phyloP scores from a whole-genome alignment of 495 filamentous ascomycete species.

The Physcia stellaris region DNA sequence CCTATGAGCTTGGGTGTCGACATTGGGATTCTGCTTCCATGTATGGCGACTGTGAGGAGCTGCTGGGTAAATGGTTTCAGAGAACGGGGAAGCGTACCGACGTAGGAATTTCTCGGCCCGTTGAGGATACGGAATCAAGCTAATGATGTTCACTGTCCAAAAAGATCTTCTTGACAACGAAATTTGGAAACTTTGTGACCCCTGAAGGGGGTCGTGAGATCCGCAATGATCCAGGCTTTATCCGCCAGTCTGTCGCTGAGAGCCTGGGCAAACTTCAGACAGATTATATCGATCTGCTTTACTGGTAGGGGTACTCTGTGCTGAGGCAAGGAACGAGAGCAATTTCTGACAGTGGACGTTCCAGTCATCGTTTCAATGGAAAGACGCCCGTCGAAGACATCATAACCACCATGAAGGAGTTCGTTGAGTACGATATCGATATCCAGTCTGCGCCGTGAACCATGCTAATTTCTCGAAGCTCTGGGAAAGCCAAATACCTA shows the following conservation, averaged over 20 bases:
- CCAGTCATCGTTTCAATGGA: constrained; percentile 21
- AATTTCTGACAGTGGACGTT: too few relatives aligned
- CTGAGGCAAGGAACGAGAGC: too few relatives aligned
- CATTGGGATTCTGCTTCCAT: constrained; percentile 26
- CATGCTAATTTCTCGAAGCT: too few relatives aligned
- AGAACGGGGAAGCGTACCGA: constrained; percentile 38
- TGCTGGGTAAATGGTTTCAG: constrained; percentile 44
- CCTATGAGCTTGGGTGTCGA: constrained; percentile 24
- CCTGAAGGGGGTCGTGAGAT: constrained; percentile 15
- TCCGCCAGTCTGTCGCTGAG: constrained; percentile 32
- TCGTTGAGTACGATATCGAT: constrained; percentile 16
- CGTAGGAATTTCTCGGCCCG: not conserved
- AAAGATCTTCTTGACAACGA: constrained; percentile 42
- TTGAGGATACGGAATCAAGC: not conserved
- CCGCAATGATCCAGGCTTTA: constrained; percentile 40
- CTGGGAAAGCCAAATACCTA: constrained; percentile 37
- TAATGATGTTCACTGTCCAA: not conserved
- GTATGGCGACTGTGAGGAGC: constrained; percentile 37
- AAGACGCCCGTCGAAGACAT: constrained; percentile 36
- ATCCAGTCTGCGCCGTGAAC: too few relatives aligned
- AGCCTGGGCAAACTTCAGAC: constrained; percentile 38
- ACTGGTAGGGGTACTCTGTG: constrained; percentile 40
- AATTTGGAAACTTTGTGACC: constrained; percentile 32
- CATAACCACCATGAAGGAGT: constrained; percentile 34
- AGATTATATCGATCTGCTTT: constrained; percentile 46